Evolutionary conservation across 1,284 basidiomycete species (phyloP), one percentile per base, ranked within the genome.

Genomic region (Lignosus rhinocerotis): DNA sequence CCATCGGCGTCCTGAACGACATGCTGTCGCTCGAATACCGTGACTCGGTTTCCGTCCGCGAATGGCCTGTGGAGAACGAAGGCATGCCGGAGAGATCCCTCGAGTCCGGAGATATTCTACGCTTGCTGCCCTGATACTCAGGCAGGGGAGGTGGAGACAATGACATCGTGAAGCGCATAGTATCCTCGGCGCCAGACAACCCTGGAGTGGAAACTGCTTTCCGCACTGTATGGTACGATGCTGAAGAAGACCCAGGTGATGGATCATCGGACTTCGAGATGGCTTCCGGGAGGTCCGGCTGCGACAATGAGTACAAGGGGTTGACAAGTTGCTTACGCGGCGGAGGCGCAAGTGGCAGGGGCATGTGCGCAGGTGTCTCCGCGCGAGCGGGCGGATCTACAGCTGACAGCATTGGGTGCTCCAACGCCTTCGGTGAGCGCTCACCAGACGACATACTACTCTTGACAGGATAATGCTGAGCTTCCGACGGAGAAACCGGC

Each of bases 331-430:
- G 73, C 65, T 76, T 79, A 44, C 86, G 79, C 6, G 86, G 86
- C 6, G 88, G 81, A 17, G 88, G 87, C 0, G 82, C 76, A 32
- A 90, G 76, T 17, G 87, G 84, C 21, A 77, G 70, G 38, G 85
- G 85, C 2, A 85, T 85, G 55, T 83, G 81, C 9, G 80, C 82
- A 21, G 73, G 73, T 79, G 84, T 65, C 74, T 71, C 66, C 72
- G 84, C 64, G 73, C 70, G 68, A 68, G 73, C 64, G 68, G 79
- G 58, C 16, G 62, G 67, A 36, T 61, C 61, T 46, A 54, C 53
- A 19, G 58, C 38, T 21, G 63, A 55, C 25, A 57, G 44, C 56
- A 58, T 39, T n/a, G 63, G 56, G n/a, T 56, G 56, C 43, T 54
- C 59, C 25, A 19, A 32, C 7, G 56, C 55, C 17, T 56, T 51